Evolutionary conservation across 257 asterid species (phyloP), one percentile per base, ranked within the genome.

Genomic region (Fraxinus excelsior): DNA sequence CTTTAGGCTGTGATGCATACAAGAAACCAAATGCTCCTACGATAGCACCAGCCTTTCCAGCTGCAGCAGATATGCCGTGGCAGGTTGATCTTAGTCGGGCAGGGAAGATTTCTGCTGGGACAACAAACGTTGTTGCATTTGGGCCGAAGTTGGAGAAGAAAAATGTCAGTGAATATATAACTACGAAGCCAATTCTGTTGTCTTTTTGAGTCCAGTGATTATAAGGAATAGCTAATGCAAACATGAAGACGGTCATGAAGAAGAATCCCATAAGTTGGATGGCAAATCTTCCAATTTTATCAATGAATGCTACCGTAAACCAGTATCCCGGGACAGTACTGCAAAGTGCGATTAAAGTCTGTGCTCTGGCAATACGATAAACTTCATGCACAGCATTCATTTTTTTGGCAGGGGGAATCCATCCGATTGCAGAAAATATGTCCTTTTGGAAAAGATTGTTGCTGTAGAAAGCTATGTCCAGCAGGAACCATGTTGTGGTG

Each of bases 381-480:
- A 87, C 87, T 58, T 87, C 91, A 8, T 75, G 70, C 29, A 83
- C 44, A 0, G 88, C 91, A 0, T 76, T 86, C 87, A 78, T 85
- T 28, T 66, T 32, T 51, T 46, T 40, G 31, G 70, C 85, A 16
- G 16, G 49, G 0, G 79, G 85, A 32, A 85, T 80, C 88, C 79
- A 85, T 32, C 85, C 91, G 40, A 87, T 83, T 5, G 85, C 81
- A 0, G 67, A 67, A n/a, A 83, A 85, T 11, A 87, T 77, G 3
- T 87, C 91, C 76, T 87, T 87, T 35, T 85, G 91, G 74, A 86
- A 85, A 12, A 87, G 76, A 12, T 83, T 83, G 46, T 87, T n/a
- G n/a, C n/a, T n/a, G n/a, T n/a, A n/a, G n/a, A n/a, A n/a, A n/a
- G n/a, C n/a, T n/a, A n/a, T n/a, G n/a, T n/a, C n/a, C n/a, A n/a